Evolutionary conservation across 2,329 filamentous ascomycete genomes (phyloP).

Genomic region (Fusarium illudens): DNA sequence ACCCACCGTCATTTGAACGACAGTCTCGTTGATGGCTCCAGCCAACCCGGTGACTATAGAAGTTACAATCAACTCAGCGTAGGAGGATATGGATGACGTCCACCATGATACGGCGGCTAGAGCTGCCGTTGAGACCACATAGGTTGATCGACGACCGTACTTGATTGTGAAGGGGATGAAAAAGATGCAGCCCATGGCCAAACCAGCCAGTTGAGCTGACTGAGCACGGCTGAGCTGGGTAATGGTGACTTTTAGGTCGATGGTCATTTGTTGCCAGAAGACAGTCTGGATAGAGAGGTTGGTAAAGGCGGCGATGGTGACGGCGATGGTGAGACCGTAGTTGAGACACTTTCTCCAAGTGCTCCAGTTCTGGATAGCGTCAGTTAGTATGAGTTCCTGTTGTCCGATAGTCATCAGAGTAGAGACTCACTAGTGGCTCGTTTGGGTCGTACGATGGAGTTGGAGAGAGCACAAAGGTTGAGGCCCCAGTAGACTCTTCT

Average conservation of each 20-base stretch:
- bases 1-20: constrained; percentile 49
- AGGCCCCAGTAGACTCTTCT: constrained; percentile 25
- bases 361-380: constrained; percentile 41
- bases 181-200: constrained; percentile 47
- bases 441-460: constrained; percentile 43
- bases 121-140: constrained; percentile 38
- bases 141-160: constrained; percentile 46
- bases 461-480: constrained; percentile 29
- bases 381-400: neutral
- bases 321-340: constrained; percentile 39
- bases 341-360: constrained; percentile 44
- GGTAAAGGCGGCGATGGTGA: constrained; percentile 44
- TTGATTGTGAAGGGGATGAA: constrained; percentile 48
- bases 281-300: constrained; percentile 39
- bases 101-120: constrained; percentile 40
- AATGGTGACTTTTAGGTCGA: constrained; percentile 41
- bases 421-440: constrained; percentile 43
- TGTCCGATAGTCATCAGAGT: accelerated
- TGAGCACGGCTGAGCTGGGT: constrained; percentile 39
- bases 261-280: constrained; percentile 48
- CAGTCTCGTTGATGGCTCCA: constrained; percentile 51
- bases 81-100: constrained; percentile 32
- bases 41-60: constrained; percentile 46
- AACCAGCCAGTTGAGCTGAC: constrained; percentile 44
- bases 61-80: constrained; percentile 38